Conservation (phyloP, 352 stramenopile genomes). For the Phytophthora pistaciae region DNA sequence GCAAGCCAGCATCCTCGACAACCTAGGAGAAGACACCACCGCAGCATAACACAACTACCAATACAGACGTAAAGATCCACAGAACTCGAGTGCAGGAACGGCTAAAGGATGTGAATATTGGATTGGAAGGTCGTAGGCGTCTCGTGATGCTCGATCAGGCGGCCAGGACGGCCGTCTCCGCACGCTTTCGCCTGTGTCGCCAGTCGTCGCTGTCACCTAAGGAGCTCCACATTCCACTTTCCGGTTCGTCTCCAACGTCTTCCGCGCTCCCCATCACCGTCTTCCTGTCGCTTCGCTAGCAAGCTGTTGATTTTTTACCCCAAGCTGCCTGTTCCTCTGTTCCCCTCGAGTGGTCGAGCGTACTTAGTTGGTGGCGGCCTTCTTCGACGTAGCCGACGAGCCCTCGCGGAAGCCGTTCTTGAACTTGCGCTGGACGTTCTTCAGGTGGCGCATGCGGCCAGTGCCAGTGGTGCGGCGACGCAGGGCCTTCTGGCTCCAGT, state of each 20-base stretch:
- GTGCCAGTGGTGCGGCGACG: constrained; percentile 96
- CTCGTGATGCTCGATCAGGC: constrained; percentile 19
- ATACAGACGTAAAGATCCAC: constrained; percentile 18
- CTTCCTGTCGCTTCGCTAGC: constrained; percentile 46
- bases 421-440: constrained; percentile 98
- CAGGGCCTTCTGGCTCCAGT: constrained; percentile 99
- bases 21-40: constrained; percentile 66
- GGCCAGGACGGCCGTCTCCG: constrained; percentile 12
- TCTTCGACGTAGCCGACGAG: constrained; percentile 87
- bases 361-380: constrained; percentile 91
- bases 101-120: constrained; percentile 56
- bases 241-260: constrained; percentile 25
- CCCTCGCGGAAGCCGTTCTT: constrained; percentile 99
- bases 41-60: constrained; percentile 7
- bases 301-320: constrained; percentile 47
- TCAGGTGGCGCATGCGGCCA: constrained; percentile 99
- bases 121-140: constrained; percentile 44
- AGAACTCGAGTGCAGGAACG: constrained; percentile 29
- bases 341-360: constrained; percentile 26
- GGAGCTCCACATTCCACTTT: constrained; percentile 25
- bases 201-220: constrained; percentile 4
- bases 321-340: constrained; percentile 42
- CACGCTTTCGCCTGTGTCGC: constrained; percentile 32
- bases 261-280: constrained; percentile 33
- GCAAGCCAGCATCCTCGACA: constrained; percentile 84